A percentile compares a stretch with the other conserved stretches of the same genome.
These are phyloP conservation scores for Fomitopsis schrenkii DNA, from an alignment of 1,284 basidiomycete species.

Conservation along the genomic window DNA sequence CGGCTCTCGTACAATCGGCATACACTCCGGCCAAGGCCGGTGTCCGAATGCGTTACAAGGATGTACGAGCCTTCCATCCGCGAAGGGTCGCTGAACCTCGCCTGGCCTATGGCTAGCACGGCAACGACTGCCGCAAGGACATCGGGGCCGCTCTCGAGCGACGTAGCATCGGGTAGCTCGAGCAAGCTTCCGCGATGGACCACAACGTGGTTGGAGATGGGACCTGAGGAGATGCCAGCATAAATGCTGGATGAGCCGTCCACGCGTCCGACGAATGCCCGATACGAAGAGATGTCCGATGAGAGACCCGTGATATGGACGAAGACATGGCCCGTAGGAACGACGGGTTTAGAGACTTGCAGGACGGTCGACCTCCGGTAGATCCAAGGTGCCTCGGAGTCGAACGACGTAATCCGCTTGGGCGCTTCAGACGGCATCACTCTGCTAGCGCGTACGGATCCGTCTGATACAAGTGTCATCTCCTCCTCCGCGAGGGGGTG, in stretches of 20 bases:
- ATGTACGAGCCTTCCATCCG: conserved; percentile 4
- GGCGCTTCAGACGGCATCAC: background rate
- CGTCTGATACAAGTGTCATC: conserved; percentile 6
- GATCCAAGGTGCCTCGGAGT: conserved; percentile 6
- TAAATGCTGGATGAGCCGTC: conserved; percentile 1
- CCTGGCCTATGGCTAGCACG: conserved; percentile 5
- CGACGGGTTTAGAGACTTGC: background rate
- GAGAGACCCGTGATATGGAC: conserved; percentile 3
- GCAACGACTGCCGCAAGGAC: background rate
- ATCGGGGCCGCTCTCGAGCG: background rate
- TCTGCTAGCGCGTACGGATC: conserved; percentile 2
- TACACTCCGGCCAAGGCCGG: conserved; percentile 2
- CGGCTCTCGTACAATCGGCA: conserved; percentile 2
- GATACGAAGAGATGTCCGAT: background rate
- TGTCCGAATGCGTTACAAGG: conserved; percentile 9
- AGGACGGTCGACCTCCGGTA: background rate
- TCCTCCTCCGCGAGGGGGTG: conserved; percentile 5
- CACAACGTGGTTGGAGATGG: conserved; percentile 7
- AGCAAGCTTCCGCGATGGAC: conserved; percentile 5
- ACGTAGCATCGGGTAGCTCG: background rate
- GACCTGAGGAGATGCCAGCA: conserved; percentile 6
- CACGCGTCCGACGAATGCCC: conserved; percentile 8
- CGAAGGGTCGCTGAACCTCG: conserved; percentile 7
- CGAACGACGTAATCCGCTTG: background rate
- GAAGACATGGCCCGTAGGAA: background rate